Conservation (phyloP, 139 green algal species). For the Choricystis sp. region DNA sequence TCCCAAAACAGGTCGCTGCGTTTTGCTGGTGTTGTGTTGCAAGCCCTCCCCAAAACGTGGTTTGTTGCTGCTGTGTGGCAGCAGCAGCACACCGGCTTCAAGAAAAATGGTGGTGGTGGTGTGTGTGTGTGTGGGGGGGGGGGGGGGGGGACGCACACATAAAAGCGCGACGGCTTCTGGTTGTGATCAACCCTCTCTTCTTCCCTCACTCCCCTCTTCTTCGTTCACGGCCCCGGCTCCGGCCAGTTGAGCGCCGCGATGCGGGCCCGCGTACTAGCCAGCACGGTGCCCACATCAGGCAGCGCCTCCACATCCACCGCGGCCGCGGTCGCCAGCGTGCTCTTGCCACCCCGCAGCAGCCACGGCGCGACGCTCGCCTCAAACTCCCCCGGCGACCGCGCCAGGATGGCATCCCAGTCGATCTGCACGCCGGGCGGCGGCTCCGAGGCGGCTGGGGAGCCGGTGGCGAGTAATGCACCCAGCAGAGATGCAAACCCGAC, state of each 20-base stretch:
- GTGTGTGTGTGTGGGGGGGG: no score
- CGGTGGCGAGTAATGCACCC: conserved; percentile 57
- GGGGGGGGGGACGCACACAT: no score
- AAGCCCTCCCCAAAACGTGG: no score
- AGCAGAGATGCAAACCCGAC: conserved; percentile 75
- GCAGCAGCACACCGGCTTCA: no score
- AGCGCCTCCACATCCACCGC: not conserved
- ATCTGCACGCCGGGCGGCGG: conserved; percentile 68
- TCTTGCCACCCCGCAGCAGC: conserved; percentile 15
- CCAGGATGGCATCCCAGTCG: conserved; percentile 84
- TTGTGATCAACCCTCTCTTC: not conserved
- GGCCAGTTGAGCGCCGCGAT: conserved; percentile 39
- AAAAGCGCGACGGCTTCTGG: not conserved
- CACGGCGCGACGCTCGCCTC: conserved; percentile 23
- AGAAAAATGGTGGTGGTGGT: no score
- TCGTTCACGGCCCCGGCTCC: not conserved
- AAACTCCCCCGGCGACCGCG: conserved; percentile 45
- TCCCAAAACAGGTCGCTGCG: no score
- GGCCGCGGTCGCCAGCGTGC: not conserved
- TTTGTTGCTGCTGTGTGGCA: no score
- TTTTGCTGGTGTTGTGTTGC: no score
- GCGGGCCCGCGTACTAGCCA: conserved; percentile 26
- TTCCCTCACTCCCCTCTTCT: not conserved
- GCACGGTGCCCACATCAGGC: conserved; percentile 3
- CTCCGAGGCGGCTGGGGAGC: conserved; percentile 44